Base-by-base conservation (phyloP, 257 asterid species). In the Oldenlandia corymbosa region DNA sequence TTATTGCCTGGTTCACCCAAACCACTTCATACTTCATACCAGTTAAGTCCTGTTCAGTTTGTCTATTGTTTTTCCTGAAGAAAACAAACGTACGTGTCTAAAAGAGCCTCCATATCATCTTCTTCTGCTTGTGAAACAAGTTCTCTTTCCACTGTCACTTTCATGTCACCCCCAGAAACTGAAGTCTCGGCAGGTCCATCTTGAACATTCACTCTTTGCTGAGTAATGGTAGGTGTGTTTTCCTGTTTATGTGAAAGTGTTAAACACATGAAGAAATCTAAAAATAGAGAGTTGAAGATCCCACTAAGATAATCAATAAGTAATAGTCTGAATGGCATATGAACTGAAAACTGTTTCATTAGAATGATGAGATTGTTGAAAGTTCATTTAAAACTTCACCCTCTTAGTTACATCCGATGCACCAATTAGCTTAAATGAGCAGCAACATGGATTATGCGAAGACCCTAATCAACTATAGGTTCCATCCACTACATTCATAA, bases 71-170 rank as follows among this genome's bases (percentile, higher is more conserved):
- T 24, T 49, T 2, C 48, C 26, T 1, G 56, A 23, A 18, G 56
- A 56, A 75, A 64, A 69, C 66, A 46, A n/a, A 84, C 97, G 16
- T 83, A 93, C 99, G 92, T 87, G 87, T 84, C 97, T 84, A 93
- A 78, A 78, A 93, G 97, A 58, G 95, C 90, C 84, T 93, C 99
- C 99, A 90, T 93, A 76, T 93, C 99, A 75, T 90, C 99, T 78
- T 93, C 99, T 76, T 90, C 99, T 17, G 90, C 96, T 73, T 90
- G 99, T 60, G 97, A 83, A 60, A 93, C 97, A 57, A 93, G 96
- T 64, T 93, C 99, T 71, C 76, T 93, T 82, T 90, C 99, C 66
- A 93, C 99, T 7, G 95, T 93, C 69, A 93, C 95, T 73, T 80
- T 78, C 84, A 80, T 80, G 75, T 84, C 97, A 77, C 78, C 72